A percentile compares a stretch with the other conserved stretches of the same genome.
Evolutionary conservation across 768 basidiomycete genomes (phyloP).

Genomic region (Agaricus subrufescens): DNA sequence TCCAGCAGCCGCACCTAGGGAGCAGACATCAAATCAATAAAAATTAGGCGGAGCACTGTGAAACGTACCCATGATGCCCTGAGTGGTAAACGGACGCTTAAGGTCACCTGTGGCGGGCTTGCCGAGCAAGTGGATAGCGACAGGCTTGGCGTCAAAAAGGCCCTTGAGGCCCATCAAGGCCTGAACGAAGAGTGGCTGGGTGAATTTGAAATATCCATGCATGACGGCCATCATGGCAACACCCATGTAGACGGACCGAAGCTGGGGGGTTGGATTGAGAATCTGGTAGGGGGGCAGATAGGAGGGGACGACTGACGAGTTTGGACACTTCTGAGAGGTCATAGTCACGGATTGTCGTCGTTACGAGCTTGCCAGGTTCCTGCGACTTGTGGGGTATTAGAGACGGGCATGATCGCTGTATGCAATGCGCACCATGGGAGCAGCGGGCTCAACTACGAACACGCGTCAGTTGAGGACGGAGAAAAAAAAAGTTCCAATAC

Average conservation of each 20-base stretch:
- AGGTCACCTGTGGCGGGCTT: constrained; percentile 81
- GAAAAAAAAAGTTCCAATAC: not conserved
- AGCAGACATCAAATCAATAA: not conserved
- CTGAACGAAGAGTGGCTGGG: constrained; percentile 95
- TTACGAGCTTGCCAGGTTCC: constrained; percentile 69
- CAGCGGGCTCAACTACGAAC: constrained; percentile 65
- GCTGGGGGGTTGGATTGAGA: constrained; percentile 25
- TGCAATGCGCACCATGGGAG: constrained; percentile 60
- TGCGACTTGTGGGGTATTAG: constrained; percentile 36
- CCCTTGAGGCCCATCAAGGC: constrained; percentile 92
- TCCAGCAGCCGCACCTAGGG: constrained; percentile 41
- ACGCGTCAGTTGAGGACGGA: constrained; percentile 4
- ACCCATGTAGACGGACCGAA: constrained; percentile 66
- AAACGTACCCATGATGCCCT: constrained; percentile 13
- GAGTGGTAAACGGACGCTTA: constrained; percentile 18
- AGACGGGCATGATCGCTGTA: not conserved
- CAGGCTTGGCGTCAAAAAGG: constrained; percentile 80
- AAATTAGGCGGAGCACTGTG: not conserved
- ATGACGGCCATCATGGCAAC: constrained; percentile 88
- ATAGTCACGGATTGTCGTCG: constrained; percentile 93
- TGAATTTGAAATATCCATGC: constrained; percentile 93
- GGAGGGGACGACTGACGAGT: constrained; percentile 36
- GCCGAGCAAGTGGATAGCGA: constrained; percentile 79
- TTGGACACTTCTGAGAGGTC: constrained; percentile 88
- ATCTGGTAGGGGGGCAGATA: not conserved